Base-by-base conservation (phyloP, 306 rosid species). In the Acmispon strigosus region DNA sequence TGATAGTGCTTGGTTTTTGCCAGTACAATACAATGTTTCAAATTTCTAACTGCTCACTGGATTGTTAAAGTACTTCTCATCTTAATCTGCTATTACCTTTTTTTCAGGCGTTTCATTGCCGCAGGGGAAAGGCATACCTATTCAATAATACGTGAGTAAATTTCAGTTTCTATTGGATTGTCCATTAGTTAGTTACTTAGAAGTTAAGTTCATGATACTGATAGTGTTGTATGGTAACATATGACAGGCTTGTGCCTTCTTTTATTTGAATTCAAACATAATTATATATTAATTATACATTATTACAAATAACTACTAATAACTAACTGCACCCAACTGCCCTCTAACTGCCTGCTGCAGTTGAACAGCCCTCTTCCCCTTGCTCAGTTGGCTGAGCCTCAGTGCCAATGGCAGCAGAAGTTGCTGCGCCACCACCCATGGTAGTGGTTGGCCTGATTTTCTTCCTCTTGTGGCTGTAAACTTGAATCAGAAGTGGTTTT, bases 121-220 rank as follows among this genome's bases (percentile, higher is more conserved):
- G 90, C 69, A 80, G 84, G 5, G 98, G 96, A 59, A 92, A 89
- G 74, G 96, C 98, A 8, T 92, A 87, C 78, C 96, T 92, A 44
- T 89, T 89, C 83, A 87, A 73, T 59, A 83, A 89, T 11, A 89
- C 68, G 96, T 92, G 81, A 92, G 94, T 86, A 81, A 67, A 78
- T 76, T 77, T 61, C 61, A 15, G 45, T 69, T 69, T 50, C 44
- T 60, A 6, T 62, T 52, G 51, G 62, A 59, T 59, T 51, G 54
- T 74, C 24, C 69, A 54, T 29, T 24, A 16, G 55, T 78, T 15
- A 36, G 55, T 78, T 15, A 36, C 24, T 15, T 34, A 14, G 39
- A 55, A 52, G 10, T 65, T 49, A 47, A 17, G 18, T 44, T 64
- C 47, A 81, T 34, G 44, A 41, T 66, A 45, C 7, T 44, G 37